phyloP scores from a whole-genome alignment of 192 early-diverging fungal genomes.

The Backusella luteola region DNA sequence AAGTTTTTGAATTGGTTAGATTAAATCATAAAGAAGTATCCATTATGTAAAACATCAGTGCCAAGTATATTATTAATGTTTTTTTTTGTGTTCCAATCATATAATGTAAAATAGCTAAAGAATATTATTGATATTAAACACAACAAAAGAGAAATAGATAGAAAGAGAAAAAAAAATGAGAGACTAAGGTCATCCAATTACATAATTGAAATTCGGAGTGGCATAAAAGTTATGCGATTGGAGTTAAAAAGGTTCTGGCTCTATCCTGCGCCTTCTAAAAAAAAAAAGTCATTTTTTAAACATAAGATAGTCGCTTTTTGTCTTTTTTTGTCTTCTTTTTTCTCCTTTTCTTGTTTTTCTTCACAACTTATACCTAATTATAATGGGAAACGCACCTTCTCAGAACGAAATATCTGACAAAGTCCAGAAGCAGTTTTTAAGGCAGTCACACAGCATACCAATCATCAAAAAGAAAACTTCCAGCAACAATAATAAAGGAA shows the following conservation, averaged over 20 bases:
- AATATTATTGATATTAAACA: neutral
- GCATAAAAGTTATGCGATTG: constrained; percentile 5
- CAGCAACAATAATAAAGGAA: neutral
- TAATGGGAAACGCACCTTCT: neutral
- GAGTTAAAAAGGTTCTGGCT: neutral
- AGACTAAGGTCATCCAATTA: neutral
- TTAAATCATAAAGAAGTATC: neutral
- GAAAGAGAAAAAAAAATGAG: neutral
- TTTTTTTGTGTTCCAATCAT: neutral
- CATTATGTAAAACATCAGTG: neutral
- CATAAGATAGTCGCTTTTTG: neutral
- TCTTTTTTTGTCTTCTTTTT: neutral
- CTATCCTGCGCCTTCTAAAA: neutral
- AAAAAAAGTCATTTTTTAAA: neutral
- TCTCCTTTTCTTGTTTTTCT: neutral
- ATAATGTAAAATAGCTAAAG: neutral
- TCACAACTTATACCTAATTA: neutral
- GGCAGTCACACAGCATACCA: neutral
- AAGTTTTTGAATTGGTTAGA: neutral
- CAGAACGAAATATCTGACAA: neutral
- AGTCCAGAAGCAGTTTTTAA: neutral
- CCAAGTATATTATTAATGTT: neutral
- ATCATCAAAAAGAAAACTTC: neutral
- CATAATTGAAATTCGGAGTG: neutral
- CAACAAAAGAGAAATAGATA: neutral